phyloP scores from a whole-genome alignment of 352 stramenopile genomes.

The Blastocystis hominis region DNA sequence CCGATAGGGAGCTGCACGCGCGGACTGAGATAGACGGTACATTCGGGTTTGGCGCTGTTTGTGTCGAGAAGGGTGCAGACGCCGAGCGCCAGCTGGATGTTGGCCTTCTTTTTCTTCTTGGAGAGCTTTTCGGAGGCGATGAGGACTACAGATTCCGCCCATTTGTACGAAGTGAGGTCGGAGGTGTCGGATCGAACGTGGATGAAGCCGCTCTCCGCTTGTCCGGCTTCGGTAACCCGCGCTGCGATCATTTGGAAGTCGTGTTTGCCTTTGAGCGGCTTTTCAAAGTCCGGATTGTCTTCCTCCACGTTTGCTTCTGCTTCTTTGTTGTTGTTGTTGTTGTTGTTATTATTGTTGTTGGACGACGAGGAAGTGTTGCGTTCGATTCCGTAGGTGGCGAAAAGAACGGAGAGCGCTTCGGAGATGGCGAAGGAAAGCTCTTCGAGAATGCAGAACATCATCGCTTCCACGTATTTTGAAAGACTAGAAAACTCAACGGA shows the following conservation, averaged over 20 bases:
- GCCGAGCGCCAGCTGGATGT: not conserved
- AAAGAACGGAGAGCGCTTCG: not conserved
- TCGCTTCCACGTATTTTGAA: not conserved
- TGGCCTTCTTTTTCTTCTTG: not conserved
- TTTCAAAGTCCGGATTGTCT: no score
- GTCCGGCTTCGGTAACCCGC: not conserved
- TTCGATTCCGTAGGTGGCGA: no score
- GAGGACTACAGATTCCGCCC: slow-evolving; percentile 7
- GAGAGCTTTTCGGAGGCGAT: not conserved
- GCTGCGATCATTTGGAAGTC: not conserved
- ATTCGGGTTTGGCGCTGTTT: not conserved
- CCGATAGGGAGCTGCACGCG: not conserved
- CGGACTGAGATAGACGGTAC: not conserved
- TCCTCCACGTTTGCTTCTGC: no score
- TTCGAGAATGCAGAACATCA: slow-evolving; percentile 24
- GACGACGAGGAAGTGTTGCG: no score
- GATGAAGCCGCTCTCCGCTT: not conserved
- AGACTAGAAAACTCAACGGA: not conserved
- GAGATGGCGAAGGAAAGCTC: not conserved
- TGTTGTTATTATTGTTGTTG: no score
- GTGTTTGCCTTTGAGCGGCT: not conserved
- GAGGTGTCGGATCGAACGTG: not conserved
- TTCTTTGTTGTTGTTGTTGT: no score
- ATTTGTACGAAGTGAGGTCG: not conserved
- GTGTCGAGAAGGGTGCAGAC: not conserved